Evolutionary conservation across 2,329 filamentous ascomycete species (phyloP), one percentile per base, ranked within the genome.

Genomic region (Penicillium italicum): DNA sequence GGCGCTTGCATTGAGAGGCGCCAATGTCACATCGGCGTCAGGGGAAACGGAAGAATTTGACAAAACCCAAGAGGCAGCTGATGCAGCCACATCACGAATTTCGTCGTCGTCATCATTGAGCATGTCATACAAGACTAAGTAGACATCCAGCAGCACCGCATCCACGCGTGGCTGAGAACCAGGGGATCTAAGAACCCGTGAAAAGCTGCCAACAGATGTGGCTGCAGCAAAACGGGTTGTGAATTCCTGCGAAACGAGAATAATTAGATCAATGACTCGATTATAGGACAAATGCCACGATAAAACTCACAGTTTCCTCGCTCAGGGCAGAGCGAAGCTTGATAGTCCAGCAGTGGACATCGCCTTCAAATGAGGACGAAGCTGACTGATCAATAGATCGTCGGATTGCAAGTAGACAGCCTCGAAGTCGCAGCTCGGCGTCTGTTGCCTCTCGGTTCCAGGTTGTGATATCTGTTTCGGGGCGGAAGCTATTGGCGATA

Each of bases 51-150:
- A 64, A 0, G 69, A 71, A 41, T 69, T 68, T 8, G 70, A 73
- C 0, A 77, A 62, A 0, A 75, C 53, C 60, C 66, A 69, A 4
- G 74, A 76, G 14, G 72, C 70, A 2, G 70, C 69, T 6, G 66
- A 61, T 7, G 76, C 82, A 8, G 86, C 87, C 1, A 82, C 71
- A 33, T 87, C 82, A 42, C 93, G 85, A 60, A 97, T 83, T 55
- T 97, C 91, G 59, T 96, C 90, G 68, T 97, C 93, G 68, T 97
- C 93, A 68, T 97, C 94, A 67, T 90, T 89, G 5, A 96, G 80
- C 43, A 85, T 79, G 68, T 91, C 86, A 72, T 94, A 92, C 1
- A 93, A 76, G 4, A 86, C 78, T 5, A 91, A 70, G 49, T 88
- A 81, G 30, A 83, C 76, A 1, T 82, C 76, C 1, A 90, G 71